These are phyloP conservation scores for Pythium grandisporangium DNA, from an alignment of 352 stramenopile genomes.

Conservation along the genomic window DNA sequence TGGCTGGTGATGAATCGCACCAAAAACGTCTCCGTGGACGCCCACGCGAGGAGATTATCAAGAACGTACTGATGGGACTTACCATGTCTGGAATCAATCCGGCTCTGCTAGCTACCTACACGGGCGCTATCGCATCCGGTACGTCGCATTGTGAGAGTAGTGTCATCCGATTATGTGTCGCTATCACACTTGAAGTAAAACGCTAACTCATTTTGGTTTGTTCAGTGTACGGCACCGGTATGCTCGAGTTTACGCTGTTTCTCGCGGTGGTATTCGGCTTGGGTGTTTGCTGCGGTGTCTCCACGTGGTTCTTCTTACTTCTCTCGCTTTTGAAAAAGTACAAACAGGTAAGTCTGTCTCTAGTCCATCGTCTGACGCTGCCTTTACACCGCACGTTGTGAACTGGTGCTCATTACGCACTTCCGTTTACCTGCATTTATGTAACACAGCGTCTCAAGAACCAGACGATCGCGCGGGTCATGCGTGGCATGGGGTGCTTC, in stretches of 20 bases:
- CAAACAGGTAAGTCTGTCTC: constrained; percentile 87
- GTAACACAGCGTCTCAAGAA: constrained; percentile 79
- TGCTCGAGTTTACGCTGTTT: constrained; percentile 82
- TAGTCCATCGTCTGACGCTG: too few species aligned
- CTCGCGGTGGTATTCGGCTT: constrained; percentile 78
- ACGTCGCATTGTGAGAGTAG: neutral
- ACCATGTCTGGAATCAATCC: constrained; percentile 87
- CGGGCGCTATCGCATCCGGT: constrained; percentile 81
- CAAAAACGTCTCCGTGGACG: constrained; percentile 34
- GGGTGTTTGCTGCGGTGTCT: constrained; percentile 78
- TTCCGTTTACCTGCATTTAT: neutral
- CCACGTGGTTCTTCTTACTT: constrained; percentile 85
- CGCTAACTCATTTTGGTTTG: neutral
- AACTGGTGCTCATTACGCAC: neutral
- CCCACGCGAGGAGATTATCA: constrained; percentile 56
- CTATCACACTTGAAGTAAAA: too few species aligned
- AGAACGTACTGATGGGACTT: constrained; percentile 78
- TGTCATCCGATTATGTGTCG: neutral
- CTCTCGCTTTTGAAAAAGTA: constrained; percentile 84
- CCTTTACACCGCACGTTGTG: too few species aligned
- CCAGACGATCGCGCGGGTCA: constrained; percentile 75
- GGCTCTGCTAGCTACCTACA: constrained; percentile 79
- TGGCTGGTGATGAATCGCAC: constrained; percentile 35
- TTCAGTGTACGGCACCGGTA: constrained; percentile 77
- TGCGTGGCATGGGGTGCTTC: constrained; percentile 79